These are phyloP conservation scores for Lepiota brunneoincarnata DNA, from an alignment of 768 basidiomycete species.

Conservation along the genomic window DNA sequence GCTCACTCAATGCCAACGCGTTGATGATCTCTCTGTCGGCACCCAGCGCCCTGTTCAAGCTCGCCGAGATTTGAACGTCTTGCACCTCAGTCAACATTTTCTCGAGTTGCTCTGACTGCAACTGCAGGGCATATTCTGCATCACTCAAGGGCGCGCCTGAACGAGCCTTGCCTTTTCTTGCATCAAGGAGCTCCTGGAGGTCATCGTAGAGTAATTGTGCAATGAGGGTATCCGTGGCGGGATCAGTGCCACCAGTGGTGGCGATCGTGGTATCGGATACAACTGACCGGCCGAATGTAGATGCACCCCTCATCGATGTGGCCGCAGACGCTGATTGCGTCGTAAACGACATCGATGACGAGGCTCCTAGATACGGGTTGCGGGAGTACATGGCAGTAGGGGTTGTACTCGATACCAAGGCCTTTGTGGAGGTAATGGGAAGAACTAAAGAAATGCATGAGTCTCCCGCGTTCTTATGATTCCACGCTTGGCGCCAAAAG, in stretches of 20 bases:
- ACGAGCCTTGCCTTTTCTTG: slow-evolving; percentile 37
- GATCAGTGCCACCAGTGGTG: slow-evolving; percentile 23
- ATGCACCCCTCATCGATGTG: background rate
- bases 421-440: background rate
- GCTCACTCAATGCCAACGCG: slow-evolving; percentile 29
- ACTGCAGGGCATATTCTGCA: slow-evolving; percentile 41
- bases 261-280: background rate
- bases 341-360: slow-evolving; percentile 5
- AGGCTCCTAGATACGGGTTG: slow-evolving; percentile 1
- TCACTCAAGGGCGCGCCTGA: slow-evolving; percentile 32
- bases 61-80: slow-evolving; percentile 39
- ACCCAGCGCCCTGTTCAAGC: slow-evolving; percentile 38
- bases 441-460: background rate
- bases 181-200: slow-evolving; percentile 22
- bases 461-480: background rate
- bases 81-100: slow-evolving; percentile 25
- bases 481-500: too few relatives aligned
- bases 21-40: slow-evolving; percentile 30
- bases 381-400: background rate
- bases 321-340: slow-evolving; percentile 2
- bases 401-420: background rate
- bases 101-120: slow-evolving; percentile 36
- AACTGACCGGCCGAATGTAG: background rate
- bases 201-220: slow-evolving; percentile 41
- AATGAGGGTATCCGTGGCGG: slow-evolving; percentile 35